Evolutionary conservation across 106 monocot species (phyloP).

Genomic region (Dendrobium nobile): DNA sequence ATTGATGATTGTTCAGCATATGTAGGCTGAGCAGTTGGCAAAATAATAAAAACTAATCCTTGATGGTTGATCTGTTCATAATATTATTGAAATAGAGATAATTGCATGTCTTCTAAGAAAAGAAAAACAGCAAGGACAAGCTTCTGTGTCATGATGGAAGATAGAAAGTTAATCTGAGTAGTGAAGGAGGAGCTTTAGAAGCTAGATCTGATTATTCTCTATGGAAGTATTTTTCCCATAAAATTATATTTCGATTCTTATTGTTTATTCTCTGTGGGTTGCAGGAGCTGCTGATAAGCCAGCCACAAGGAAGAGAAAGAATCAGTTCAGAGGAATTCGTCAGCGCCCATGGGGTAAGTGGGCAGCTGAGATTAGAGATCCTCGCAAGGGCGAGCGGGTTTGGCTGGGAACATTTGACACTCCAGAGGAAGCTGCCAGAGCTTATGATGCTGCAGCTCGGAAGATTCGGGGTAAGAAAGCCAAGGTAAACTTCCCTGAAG

Average conservation of each 20-base stretch:
- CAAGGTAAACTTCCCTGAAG: slow-evolving; percentile 50
- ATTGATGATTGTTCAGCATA: background rate
- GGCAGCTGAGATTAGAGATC: slow-evolving; percentile 92
- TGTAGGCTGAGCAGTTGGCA: background rate
- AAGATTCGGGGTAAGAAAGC: slow-evolving; percentile 57
- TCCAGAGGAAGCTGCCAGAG: slow-evolving; percentile 83
- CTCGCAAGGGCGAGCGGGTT: slow-evolving; percentile 61
- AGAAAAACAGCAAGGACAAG: background rate
- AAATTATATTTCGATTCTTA: background rate
- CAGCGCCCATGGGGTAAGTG: slow-evolving; percentile 95
- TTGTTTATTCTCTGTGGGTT: background rate
- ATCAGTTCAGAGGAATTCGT: slow-evolving; percentile 68
- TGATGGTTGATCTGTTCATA: background rate
- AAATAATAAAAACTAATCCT: background rate
- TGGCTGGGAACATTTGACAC: slow-evolving; percentile 88
- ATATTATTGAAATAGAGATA: background rate
- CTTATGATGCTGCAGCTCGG: slow-evolving; percentile 52
- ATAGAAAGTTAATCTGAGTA: background rate
- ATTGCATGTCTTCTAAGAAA: background rate
- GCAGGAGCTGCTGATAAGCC: slow-evolving; percentile 7
- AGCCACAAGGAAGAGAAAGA: slow-evolving; percentile 67
- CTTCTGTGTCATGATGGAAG: background rate
- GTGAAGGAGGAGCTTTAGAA: too few relatives aligned
- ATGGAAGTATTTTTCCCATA: too few relatives aligned
- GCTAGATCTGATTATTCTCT: too few relatives aligned